Evolutionary conservation across 305 asterid genomes (phyloP), one percentile per base, ranked within the genome.

Genomic region (Solanum hybrid): DNA sequence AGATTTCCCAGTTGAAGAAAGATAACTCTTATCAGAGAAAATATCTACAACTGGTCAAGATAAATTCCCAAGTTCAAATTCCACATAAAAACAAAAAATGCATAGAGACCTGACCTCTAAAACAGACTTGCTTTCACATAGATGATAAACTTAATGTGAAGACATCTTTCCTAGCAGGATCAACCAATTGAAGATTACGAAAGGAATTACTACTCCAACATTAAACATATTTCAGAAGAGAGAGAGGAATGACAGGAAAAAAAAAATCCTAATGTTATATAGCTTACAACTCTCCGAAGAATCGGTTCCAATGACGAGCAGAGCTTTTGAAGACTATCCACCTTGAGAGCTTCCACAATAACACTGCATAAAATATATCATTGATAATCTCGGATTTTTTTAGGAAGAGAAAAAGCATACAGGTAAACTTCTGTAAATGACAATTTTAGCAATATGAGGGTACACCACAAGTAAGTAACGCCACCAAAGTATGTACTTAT

Each of bases 291-390:
- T 96, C 98, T 96, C 72, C 99, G 97, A 68, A 97, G 98, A 92
- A 97, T 96, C 65, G 99, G 99, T 91, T 97, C 99, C 90, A 97
- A 89, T 26, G 99, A 96, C 65, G 99, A 97, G 95, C 97, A 96
- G 80, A 97, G 98, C 95, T 95, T 97, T 93, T 97, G 98, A 89
- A 96, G 98, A 93, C 98, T 94, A 93, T 97, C 99, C 91, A 97
- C 92, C 94, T 97, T 97, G 80, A 96, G 92, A 81, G 99, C 99
- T 94, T 97, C 99, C 91, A 97, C 98, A 92, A 97, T 96, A 86
- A 96, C 99, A 87, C 99, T 96, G 97, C 95, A 94, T 72, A 79
- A 90, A 57, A 68, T 24, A 33, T 8, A 33, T 8, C 9, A 90
- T 27, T 79, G 85, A 87, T 84, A 61, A 31, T 11, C 88, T 45